Evolutionary conservation across 75 land plant genomes (phyloP), one percentile per base, ranked within the genome.

Genomic region (Azolla pinnata): DNA sequence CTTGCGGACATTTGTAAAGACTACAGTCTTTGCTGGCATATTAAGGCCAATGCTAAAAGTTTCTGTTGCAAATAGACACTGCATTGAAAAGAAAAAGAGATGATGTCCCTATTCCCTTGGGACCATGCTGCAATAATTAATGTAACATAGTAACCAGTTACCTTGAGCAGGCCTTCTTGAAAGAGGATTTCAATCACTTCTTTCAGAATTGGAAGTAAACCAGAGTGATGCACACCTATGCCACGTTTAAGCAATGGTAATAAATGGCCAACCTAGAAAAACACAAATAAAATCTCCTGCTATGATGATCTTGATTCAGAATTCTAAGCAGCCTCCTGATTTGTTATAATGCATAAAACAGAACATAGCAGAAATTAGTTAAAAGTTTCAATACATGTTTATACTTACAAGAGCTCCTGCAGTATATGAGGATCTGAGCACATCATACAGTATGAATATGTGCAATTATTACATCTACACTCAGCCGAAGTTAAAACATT

Each of bases 11-110:
- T 83, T 83, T 35, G 97, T 86, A 47, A 95, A 95, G 21, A 95
- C 99, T 12, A 89, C 96, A 23, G 99, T 95, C 63, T 90, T 95
- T 54, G 99, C 99, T 72, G 99, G 99, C 99, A 95, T 95, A 66
- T 95, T 95, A 64, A 95, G 61, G 12, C 99, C 99, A 29, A 95
- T 95, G 73, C 99, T 95, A 77, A 95, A 95, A 24, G 99, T 95
- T 63, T 95, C 99, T 80, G 99, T 95, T 18, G 99, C 99, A 83
- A 95, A 95, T 67, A 95, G 72, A 72, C 97, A 90, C 99, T 95
- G 54, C 60, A 69, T 54, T 16, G 60, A 21, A 64, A 54, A 33
- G 21, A 60, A 29, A 61, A 48, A 61, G 27, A 54, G 54, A 18
- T 28, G 2, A 51, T 54, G 35, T n/a, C n/a, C n/a, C n/a, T n/a